phyloP scores from a whole-genome alignment of 192 early-diverging fungal species.

The Coemansia sp. region DNA sequence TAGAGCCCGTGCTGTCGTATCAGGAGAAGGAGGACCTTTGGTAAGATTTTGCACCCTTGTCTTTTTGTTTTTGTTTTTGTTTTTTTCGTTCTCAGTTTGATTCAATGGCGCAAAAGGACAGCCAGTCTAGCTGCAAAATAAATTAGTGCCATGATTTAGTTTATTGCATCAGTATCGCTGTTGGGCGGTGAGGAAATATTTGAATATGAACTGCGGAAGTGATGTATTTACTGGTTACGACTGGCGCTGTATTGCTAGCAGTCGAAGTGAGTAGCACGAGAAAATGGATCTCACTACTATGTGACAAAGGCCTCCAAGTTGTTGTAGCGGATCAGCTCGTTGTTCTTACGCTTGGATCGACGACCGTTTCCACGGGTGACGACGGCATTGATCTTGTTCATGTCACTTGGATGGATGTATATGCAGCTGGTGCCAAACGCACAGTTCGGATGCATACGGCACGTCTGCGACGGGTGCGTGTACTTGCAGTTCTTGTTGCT shows the following conservation, averaged over 20 bases:
- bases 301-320: constrained; percentile 22
- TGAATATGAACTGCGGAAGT: not conserved
- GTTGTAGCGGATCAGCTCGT: constrained; percentile 42
- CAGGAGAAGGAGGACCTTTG: too few relatives aligned
- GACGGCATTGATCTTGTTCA: constrained; percentile 42
- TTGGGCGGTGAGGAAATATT: not conserved
- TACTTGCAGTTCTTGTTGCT: constrained; percentile 55
- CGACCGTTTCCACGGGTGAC: constrained; percentile 21
- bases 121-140: too few relatives aligned
- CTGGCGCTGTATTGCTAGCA: not conserved
- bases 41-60: too few relatives aligned
- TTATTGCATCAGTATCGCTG: constrained; percentile 2
- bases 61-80: too few relatives aligned
- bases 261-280: too few relatives aligned
- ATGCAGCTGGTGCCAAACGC: constrained; percentile 38
- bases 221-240: constrained; percentile 3
- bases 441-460: constrained; percentile 34
- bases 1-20: too few relatives aligned
- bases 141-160: not conserved
- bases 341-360: constrained; percentile 35
- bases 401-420: constrained; percentile 44
- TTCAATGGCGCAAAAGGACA: too few relatives aligned
- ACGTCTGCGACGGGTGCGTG: constrained; percentile 34
- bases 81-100: too few relatives aligned
- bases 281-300: not conserved